A percentile compares a stretch with the other conserved stretches of the same genome.
Conservation (phyloP, 345 rosid genomes). For the Eucalyptus urophylla region DNA sequence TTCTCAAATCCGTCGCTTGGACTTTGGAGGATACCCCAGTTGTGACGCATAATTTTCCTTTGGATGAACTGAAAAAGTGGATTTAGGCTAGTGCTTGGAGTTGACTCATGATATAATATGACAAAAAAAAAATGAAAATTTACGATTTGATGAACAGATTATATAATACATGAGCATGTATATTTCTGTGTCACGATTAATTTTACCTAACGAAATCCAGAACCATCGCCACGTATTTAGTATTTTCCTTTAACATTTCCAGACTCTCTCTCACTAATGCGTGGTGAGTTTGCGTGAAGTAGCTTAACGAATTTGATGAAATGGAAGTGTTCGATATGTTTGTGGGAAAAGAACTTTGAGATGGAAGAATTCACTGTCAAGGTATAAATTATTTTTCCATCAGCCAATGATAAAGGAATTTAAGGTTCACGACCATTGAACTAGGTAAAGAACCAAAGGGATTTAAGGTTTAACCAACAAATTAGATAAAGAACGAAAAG, state of each 20-base stretch:
- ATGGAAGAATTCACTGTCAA: neutral
- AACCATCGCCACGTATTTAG: neutral
- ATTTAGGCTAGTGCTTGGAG: neutral
- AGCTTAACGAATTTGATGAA: neutral
- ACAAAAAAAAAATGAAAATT: neutral
- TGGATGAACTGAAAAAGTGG: neutral
- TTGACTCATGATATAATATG: neutral
- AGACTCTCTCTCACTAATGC: neutral
- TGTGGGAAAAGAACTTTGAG: neutral
- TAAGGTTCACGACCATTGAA: neutral
- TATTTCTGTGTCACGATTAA: too few relatives aligned
- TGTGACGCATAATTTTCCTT: neutral
- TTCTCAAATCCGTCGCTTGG: too few relatives aligned
- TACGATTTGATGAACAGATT: too few relatives aligned
- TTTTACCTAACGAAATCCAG: too few relatives aligned
- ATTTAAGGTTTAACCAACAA: neutral
- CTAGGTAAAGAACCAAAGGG: neutral
- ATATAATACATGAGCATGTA: neutral
- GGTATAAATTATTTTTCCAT: neutral
- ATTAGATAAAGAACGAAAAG: neutral
- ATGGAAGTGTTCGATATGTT: neutral
- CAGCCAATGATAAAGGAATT: neutral
- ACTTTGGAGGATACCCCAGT: neutral
- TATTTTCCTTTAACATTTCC: too few relatives aligned
- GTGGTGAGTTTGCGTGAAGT: neutral